A percentile compares a stretch with the other conserved stretches of the same genome.
Conservation (phyloP, 768 basidiomycete species). For the Boletus patriciae region DNA sequence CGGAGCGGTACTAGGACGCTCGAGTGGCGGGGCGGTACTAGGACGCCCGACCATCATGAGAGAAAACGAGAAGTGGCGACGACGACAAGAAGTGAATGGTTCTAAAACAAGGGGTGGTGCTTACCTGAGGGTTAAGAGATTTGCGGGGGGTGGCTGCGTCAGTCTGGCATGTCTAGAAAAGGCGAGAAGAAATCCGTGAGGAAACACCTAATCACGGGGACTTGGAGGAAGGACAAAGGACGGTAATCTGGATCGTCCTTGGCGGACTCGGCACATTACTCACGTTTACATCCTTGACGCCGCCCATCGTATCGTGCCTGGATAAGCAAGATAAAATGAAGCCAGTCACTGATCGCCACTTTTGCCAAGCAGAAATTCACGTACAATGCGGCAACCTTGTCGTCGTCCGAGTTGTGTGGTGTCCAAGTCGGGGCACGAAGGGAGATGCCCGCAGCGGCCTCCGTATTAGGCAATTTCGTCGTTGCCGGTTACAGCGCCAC, state of each 20-base stretch:
- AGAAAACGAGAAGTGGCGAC: conserved; percentile 9
- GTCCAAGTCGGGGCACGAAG: background rate
- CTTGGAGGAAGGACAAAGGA: conserved; percentile 3
- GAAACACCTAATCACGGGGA: conserved; percentile 10
- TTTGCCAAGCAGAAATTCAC: conserved; percentile 1
- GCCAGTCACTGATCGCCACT: background rate
- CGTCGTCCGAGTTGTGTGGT: conserved; percentile 5
- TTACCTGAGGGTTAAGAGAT: conserved; percentile 34
- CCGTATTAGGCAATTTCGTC: conserved; percentile 17
- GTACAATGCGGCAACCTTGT: conserved; percentile 1
- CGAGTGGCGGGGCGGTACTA: background rate
- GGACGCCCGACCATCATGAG: conserved; percentile 25
- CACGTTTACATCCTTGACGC: conserved; percentile 31
- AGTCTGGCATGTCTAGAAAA: conserved; percentile 29
- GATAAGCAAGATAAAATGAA: background rate
- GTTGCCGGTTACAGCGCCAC: background rate
- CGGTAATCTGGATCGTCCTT: conserved; percentile 13
- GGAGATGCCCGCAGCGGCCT: background rate
- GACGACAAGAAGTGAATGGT: conserved; percentile 11
- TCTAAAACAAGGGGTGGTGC: conserved; percentile 18
- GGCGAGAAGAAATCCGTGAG: conserved; percentile 17
- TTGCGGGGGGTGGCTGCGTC: conserved; percentile 32
- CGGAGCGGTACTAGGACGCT: conserved; percentile 5
- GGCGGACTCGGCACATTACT: conserved; percentile 28
- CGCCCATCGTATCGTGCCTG: conserved; percentile 22